Evolutionary conservation across 1,139 yeast species (phyloP).

Genomic region (Tardiomyces digboiensis): DNA sequence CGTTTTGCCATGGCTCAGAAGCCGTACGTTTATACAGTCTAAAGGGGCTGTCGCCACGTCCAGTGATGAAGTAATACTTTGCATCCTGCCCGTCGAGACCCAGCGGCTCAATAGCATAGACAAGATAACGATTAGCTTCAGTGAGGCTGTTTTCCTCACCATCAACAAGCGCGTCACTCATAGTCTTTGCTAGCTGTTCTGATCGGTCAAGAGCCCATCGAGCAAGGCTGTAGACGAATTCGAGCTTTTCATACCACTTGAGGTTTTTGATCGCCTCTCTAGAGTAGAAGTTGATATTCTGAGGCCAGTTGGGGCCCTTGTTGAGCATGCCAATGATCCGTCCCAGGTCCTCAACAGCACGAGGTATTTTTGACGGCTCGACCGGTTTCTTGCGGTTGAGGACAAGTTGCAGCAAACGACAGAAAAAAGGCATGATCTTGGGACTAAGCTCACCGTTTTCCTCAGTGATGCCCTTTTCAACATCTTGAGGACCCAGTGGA

Average conservation of each 20-base stretch:
- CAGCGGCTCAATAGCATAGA: slow-evolving; percentile 4
- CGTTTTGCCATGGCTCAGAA: slow-evolving; percentile 8
- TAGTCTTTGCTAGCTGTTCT: slow-evolving; percentile 16
- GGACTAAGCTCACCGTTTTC: slow-evolving; percentile 15
- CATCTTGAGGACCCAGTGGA: slow-evolving; percentile 30
- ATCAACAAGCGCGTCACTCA: slow-evolving; percentile 3
- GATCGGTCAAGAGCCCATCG: slow-evolving; percentile 23
- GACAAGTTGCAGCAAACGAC: slow-evolving; percentile 26
- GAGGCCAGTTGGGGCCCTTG: slow-evolving; percentile 19
- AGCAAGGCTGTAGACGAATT: slow-evolving; percentile 20
- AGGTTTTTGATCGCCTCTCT: slow-evolving; percentile 20
- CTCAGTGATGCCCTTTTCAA: slow-evolving; percentile 26
- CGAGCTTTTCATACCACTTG: slow-evolving; percentile 23
- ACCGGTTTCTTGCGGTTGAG: slow-evolving; percentile 31
- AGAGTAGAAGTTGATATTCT: slow-evolving; percentile 19
- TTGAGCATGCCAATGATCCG: slow-evolving; percentile 18
- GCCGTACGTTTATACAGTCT: slow-evolving; percentile 25
- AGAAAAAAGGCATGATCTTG: slow-evolving; percentile 24
- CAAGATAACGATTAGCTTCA: neutral
- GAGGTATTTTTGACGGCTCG: slow-evolving; percentile 27
- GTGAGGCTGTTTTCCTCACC: neutral
- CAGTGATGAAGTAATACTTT: slow-evolving; percentile 21
- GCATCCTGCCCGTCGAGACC: slow-evolving; percentile 19
- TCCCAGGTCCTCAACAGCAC: slow-evolving; percentile 28
- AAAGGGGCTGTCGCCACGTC: slow-evolving; percentile 22